phyloP scores from a whole-genome alignment of 1,284 basidiomycete genomes.

The Jaminaea rosea region DNA sequence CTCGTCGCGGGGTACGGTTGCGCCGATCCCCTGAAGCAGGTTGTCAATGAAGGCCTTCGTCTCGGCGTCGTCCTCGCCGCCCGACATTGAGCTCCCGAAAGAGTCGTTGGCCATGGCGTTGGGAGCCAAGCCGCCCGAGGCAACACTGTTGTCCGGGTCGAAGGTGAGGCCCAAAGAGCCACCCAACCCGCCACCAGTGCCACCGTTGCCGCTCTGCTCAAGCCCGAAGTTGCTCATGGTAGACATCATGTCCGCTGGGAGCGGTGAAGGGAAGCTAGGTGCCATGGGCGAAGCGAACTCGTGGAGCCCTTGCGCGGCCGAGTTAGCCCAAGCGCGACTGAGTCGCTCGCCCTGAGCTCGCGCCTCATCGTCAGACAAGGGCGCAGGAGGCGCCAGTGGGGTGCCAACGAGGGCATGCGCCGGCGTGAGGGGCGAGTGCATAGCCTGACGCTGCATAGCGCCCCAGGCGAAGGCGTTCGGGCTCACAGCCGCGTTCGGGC shows the following conservation, averaged over 20 bases:
- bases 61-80: constrained; percentile 2
- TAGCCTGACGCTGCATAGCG: constrained; percentile 32
- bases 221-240: background rate
- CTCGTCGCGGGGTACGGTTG: background rate
- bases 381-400: constrained; percentile 25
- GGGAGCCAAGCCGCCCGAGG: background rate
- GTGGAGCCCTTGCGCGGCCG: background rate
- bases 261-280: background rate
- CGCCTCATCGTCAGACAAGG: constrained; percentile 24
- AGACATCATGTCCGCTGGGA: background rate
- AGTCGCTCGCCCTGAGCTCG: constrained; percentile 31
- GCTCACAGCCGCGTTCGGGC: constrained; percentile 10
- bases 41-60: constrained; percentile 1
- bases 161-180: background rate
- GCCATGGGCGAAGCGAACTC: background rate
- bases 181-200: too few relatives aligned
- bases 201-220: too few relatives aligned
- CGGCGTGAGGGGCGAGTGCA: constrained; percentile 37
- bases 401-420: constrained; percentile 10
- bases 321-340: constrained; percentile 29
- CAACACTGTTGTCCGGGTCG: background rate
- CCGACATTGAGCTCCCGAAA: constrained; percentile 9
- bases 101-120: background rate
- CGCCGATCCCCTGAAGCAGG: background rate
- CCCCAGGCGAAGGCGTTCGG: constrained; percentile 23